Conservation (phyloP, 1,284 basidiomycete species). For the Cystobasidium slooffiae region DNA sequence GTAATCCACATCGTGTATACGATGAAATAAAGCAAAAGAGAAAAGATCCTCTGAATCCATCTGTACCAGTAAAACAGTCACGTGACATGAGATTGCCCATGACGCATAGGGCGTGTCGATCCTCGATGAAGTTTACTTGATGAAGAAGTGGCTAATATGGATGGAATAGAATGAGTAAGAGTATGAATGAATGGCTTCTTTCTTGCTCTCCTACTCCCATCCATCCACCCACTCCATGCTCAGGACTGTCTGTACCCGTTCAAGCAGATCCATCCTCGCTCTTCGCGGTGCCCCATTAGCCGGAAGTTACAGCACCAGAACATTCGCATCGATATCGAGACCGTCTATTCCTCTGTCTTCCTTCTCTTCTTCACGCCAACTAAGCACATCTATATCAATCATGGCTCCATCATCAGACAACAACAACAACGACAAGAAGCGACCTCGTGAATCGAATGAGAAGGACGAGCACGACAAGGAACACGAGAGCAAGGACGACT, state of each 20-base stretch:
- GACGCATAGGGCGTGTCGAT: background rate
- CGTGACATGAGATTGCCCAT: background rate
- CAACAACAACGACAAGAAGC: constrained; percentile 25
- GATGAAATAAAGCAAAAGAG: no score
- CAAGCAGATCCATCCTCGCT: background rate
- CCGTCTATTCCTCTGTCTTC: background rate
- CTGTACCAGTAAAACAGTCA: no score
- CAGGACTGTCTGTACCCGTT: background rate
- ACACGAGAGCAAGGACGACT: constrained; percentile 27
- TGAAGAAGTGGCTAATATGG: background rate
- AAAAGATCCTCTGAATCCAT: no score
- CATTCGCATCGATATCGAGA: background rate
- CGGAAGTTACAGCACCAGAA: background rate
- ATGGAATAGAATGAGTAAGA: background rate
- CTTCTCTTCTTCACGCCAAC: background rate
- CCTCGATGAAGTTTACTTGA: background rate
- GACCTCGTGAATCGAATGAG: constrained; percentile 22
- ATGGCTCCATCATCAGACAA: constrained; percentile 30
- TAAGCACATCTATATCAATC: background rate
- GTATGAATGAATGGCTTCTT: background rate
- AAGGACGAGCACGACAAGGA: constrained; percentile 34
- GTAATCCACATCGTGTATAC: no score
- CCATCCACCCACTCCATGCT: background rate
- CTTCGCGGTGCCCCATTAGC: background rate
- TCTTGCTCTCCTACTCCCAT: background rate